Conservation (phyloP, 1,139 yeast genomes). For the Yamadazyma aaseri region DNA sequence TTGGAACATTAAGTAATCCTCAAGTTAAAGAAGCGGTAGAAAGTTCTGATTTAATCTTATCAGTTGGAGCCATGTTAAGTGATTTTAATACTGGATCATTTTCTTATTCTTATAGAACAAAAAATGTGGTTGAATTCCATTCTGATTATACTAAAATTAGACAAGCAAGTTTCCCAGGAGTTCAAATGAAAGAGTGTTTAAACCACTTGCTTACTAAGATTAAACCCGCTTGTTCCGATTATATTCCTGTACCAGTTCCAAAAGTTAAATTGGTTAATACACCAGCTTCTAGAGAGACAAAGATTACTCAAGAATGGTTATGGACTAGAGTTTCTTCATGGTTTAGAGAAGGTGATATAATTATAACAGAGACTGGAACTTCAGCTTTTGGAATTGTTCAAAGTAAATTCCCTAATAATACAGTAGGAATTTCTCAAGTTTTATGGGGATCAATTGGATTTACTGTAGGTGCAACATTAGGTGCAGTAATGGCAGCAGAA, state of each 20-base stretch:
- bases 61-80: slow-evolving; percentile 80
- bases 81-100: slow-evolving; percentile 91
- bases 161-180: slow-evolving; percentile 73
- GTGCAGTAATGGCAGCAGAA: slow-evolving; percentile 83
- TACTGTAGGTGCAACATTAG: slow-evolving; percentile 81
- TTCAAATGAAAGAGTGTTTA: slow-evolving; percentile 73
- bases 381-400: slow-evolving; percentile 85
- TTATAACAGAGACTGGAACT: slow-evolving; percentile 87
- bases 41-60: slow-evolving; percentile 69
- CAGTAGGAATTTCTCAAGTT: slow-evolving; percentile 81
- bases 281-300: slow-evolving; percentile 25
- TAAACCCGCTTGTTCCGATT: slow-evolving; percentile 33
- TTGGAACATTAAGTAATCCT: slow-evolving; percentile 76
- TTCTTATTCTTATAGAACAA: slow-evolving; percentile 77
- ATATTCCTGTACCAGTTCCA: slow-evolving; percentile 50
- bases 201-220: slow-evolving; percentile 43
- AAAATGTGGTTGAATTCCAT: slow-evolving; percentile 82
- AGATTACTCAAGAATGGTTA: slow-evolving; percentile 71
- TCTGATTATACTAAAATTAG: slow-evolving; percentile 81
- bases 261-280: slow-evolving; percentile 33
- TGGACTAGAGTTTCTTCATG: slow-evolving; percentile 77
- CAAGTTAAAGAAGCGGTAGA: slow-evolving; percentile 77
- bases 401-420: slow-evolving; percentile 71
- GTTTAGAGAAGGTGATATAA: slow-evolving; percentile 77
- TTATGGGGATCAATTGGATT: slow-evolving; percentile 91